Base-by-base conservation (phyloP, 2,329 filamentous ascomycete species). In the Leptoxyphium fumago region DNA sequence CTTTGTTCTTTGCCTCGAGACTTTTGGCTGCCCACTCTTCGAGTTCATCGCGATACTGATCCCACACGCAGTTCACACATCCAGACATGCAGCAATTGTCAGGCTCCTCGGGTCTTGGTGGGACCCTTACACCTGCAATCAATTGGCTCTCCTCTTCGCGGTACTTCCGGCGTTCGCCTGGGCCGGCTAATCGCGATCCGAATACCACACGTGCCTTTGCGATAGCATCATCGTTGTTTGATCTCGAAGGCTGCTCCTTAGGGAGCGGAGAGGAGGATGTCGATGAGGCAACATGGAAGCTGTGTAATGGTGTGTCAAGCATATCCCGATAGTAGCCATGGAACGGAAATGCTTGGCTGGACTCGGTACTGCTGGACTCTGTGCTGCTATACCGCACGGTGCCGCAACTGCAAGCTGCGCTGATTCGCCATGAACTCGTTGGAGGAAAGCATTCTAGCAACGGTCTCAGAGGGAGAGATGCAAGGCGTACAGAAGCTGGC, bases 61-160 rank as follows among this genome's bases (percentile, higher is more conserved):
- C 88, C 88, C 88, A 96, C 2, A 96, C 91, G 62, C 91, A 98
- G 62, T 96, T 88, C 41, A 94, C 89, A 61, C 91, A 98, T 2
- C 91, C 91, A 58, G 84, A 91, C 91, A 98, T 98, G 65, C 91
- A 98, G 72, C 91, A 98, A 60, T 98, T 95, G 57, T 96, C 91
- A 2, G 91, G 91, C 64, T 98, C 89, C 40, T 78, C 73, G 1
- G 91, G 91, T 40, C 76, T 75, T 0, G 87, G 88, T 2, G 91
- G 91, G 4, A 96, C 82, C 14, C 77, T 65, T 1, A 96, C 74
- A 2, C 88, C 89, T 1, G 84, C 87, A 44, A 95, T 70, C 47
- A 77, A 69, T 8, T 69, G 75, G 41, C 78, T 78, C 48, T 74
- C 70, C 11, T 72, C 67, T 10, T 76, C 67, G 30, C 78, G 72